Evolutionary conservation across 768 basidiomycete genomes (phyloP).

Genomic region (Auricularia sp.): DNA sequence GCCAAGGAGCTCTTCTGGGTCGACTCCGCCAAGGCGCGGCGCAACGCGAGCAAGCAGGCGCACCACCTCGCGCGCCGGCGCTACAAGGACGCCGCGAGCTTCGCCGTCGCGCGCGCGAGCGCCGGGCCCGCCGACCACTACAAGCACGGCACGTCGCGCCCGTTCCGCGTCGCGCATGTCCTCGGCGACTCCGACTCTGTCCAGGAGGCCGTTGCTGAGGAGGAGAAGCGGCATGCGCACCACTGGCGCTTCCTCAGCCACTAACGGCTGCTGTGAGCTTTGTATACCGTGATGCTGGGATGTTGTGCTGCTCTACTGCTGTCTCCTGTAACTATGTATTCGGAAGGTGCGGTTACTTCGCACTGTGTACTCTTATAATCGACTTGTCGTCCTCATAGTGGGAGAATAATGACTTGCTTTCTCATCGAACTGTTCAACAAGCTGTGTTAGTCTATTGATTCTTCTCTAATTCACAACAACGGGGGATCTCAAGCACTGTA

Average conservation of each 20-base stretch:
- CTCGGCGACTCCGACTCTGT: neutral
- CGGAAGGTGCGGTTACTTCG: too few relatives aligned
- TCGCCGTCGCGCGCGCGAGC: neutral
- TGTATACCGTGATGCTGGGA: too few relatives aligned
- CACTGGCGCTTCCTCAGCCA: neutral
- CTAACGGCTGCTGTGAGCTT: too few relatives aligned
- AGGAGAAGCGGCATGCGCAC: neutral
- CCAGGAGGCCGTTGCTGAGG: neutral
- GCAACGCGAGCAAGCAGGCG: neutral
- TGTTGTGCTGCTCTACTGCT: too few relatives aligned
- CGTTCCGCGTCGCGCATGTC: neutral
- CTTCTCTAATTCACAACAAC: too few relatives aligned
- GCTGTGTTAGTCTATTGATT: too few relatives aligned
- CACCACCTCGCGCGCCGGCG: neutral
- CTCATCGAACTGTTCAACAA: too few relatives aligned
- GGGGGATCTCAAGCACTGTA: too few relatives aligned
- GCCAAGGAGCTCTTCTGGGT: neutral
- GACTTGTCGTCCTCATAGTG: too few relatives aligned
- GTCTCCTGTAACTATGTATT: too few relatives aligned
- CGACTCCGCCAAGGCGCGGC: neutral
- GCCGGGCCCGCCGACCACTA: neutral
- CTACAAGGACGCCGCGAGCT: neutral
- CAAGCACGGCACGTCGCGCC: neutral
- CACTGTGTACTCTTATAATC: too few relatives aligned
- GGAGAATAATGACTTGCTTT: too few relatives aligned